These are phyloP conservation scores for Fusarium kyushuense DNA, from an alignment of 2,329 filamentous ascomycete genomes.

Conservation along the genomic window DNA sequence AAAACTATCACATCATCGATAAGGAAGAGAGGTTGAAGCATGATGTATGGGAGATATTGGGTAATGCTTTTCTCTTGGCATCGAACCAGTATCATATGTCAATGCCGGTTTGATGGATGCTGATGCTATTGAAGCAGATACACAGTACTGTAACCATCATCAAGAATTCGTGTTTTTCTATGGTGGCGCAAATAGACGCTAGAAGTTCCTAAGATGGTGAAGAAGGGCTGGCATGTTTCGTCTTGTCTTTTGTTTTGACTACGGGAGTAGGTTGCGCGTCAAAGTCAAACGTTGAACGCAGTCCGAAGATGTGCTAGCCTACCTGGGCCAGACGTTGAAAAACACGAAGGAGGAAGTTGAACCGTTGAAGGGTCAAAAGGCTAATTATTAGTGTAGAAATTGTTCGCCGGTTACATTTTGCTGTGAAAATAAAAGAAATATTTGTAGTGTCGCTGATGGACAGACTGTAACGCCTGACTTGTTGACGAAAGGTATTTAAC, in stretches of 20 bases:
- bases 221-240: conserved; percentile 22
- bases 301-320: conserved; percentile 22
- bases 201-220: conserved; percentile 25
- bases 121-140: neutral
- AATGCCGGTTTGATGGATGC: no score
- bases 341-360: conserved; percentile 25
- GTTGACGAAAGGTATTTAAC: no score
- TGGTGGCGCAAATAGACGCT: conserved; percentile 34
- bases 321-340: neutral
- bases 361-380: conserved; percentile 29
- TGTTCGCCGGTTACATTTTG: neutral
- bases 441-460: neutral
- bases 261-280: conserved; percentile 27
- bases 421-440: conserved; percentile 4
- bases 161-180: conserved; percentile 12
- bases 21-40: neutral
- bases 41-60: neutral
- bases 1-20: neutral
- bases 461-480: neutral
- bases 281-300: neutral
- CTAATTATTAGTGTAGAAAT: conserved; percentile 17
- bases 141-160: neutral
- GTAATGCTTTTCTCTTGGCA: conserved; percentile 1
- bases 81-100: neutral
- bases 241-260: conserved; percentile 22